These are phyloP conservation scores for Cordyceps fumosorosea DNA, from an alignment of 2,329 filamentous ascomycete species.

Conservation along the genomic window DNA sequence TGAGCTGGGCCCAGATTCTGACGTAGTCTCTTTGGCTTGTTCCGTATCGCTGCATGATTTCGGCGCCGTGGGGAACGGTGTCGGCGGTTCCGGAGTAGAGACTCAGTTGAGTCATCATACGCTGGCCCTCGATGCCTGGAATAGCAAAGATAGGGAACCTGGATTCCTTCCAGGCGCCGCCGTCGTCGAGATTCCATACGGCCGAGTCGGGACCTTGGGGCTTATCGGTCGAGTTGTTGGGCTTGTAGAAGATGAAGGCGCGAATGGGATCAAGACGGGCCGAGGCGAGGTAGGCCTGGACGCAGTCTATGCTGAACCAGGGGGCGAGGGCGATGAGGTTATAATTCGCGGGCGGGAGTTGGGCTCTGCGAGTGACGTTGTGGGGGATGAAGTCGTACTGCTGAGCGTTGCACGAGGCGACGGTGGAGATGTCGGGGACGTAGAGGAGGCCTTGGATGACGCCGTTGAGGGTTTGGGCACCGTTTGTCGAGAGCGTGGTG, in stretches of 20 bases:
- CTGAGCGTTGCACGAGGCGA: slow-evolving; percentile 56
- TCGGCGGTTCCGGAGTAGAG: slow-evolving; percentile 72
- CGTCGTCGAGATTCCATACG: slow-evolving; percentile 65
- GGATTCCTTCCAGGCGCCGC: slow-evolving; percentile 62
- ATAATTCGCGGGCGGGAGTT: slow-evolving; percentile 64
- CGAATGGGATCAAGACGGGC: slow-evolving; percentile 53
- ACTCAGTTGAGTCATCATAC: slow-evolving; percentile 65
- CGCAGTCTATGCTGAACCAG: slow-evolving; percentile 73
- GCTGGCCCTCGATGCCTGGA: slow-evolving; percentile 56
- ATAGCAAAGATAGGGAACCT: slow-evolving; percentile 83
- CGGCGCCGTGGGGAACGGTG: slow-evolving; percentile 49
- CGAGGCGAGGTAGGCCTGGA: slow-evolving; percentile 61
- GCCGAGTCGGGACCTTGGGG: slow-evolving; percentile 60
- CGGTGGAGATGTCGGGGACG: slow-evolving; percentile 60
- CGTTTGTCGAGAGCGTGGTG: slow-evolving; percentile 68
- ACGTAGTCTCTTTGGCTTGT: slow-evolving; percentile 53
- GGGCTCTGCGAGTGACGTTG: slow-evolving; percentile 66
- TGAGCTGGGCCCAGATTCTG: slow-evolving; percentile 52
- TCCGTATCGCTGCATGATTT: slow-evolving; percentile 49
- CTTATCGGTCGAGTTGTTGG: slow-evolving; percentile 46
- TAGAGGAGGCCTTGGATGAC: slow-evolving; percentile 76
- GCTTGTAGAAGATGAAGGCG: slow-evolving; percentile 58
- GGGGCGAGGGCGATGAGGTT: slow-evolving; percentile 77
- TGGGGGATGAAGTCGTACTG: slow-evolving; percentile 61
- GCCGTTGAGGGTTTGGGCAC: slow-evolving; percentile 50